These are phyloP conservation scores for Penicillium brasilianum DNA, from an alignment of 2,329 filamentous ascomycete species.

Conservation along the genomic window DNA sequence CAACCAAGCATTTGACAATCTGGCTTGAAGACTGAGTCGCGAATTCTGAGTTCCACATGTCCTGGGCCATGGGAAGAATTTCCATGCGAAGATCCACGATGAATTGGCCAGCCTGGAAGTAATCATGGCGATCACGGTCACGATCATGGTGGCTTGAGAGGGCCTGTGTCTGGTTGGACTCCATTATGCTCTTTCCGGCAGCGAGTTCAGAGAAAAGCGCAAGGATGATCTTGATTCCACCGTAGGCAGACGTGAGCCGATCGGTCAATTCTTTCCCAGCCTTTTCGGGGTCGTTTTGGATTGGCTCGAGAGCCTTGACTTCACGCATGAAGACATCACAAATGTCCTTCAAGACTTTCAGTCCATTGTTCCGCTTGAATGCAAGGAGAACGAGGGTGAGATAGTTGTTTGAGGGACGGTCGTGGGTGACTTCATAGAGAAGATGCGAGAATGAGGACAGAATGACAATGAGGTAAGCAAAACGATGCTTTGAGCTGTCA, in stretches of 20 bases:
- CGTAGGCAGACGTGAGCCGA: conserved; percentile 58
- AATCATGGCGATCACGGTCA: conserved; percentile 62
- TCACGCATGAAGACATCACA: conserved; percentile 70
- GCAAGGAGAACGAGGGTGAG: conserved; percentile 79
- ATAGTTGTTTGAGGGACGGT: conserved; percentile 57
- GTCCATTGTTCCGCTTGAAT: conserved; percentile 81
- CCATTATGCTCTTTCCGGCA: conserved; percentile 78
- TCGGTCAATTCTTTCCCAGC: conserved; percentile 47
- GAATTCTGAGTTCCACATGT: conserved; percentile 84
- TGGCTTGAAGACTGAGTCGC: conserved; percentile 79
- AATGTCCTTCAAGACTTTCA: conserved; percentile 74
- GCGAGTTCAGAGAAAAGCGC: conserved; percentile 78
- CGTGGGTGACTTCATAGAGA: conserved; percentile 67
- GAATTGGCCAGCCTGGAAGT: conserved; percentile 74
- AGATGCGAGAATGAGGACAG: conserved; percentile 78
- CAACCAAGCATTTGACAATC: conserved; percentile 78
- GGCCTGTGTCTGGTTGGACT: conserved; percentile 68
- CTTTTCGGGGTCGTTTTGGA: conserved; percentile 45
- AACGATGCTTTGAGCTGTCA: conserved; percentile 64
- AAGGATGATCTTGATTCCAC: conserved; percentile 79
- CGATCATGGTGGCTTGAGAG: conserved; percentile 59
- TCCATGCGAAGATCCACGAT: conserved; percentile 83
- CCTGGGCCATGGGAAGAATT: conserved; percentile 74
- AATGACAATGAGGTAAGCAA: conserved; percentile 82
- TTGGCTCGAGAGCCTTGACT: conserved; percentile 55